These are phyloP conservation scores for Rubia yunnanensis DNA, from an alignment of 257 asterid genomes.

Conservation along the genomic window DNA sequence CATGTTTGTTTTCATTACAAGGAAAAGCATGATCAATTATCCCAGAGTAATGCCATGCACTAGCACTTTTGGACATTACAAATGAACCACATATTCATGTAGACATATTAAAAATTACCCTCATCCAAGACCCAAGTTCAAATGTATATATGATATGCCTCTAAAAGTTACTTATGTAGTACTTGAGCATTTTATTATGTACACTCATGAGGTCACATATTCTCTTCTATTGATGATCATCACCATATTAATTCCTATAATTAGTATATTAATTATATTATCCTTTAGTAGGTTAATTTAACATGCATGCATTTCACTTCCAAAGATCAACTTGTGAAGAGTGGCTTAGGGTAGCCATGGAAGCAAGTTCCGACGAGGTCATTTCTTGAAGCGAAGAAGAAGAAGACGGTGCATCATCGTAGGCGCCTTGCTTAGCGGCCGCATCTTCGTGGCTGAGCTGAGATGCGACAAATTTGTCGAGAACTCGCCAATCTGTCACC, in stretches of 20 bases:
- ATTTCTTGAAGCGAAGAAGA: conserved; percentile 24
- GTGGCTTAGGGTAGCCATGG: conserved; percentile 20
- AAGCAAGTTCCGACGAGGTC: conserved; percentile 25
- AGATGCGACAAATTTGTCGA: conserved; percentile 60
- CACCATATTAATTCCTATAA: neutral
- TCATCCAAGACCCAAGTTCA: neutral
- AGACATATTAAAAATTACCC: conserved; percentile 1
- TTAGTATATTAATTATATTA: conserved; percentile 5
- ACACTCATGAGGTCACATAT: conserved; percentile 18
- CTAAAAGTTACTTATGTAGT: conserved; percentile 1
- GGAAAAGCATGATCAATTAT: conserved; percentile 17
- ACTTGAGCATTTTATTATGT: conserved; percentile 23
- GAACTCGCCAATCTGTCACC: conserved; percentile 62
- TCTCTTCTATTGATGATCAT: neutral
- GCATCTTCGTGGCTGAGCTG: conserved; percentile 41
- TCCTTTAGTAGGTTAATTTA: neutral
- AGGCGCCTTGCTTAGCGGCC: conserved; percentile 11
- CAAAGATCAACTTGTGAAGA: conserved; percentile 33
- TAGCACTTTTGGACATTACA: conserved; percentile 9
- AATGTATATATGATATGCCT: neutral
- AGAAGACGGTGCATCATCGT: conserved; percentile 14
- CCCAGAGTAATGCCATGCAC: conserved; percentile 1
- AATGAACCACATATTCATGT: conserved; percentile 4
- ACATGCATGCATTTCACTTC: conserved; percentile 28
- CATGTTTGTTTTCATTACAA: conserved; percentile 3